Evolutionary conservation across 2,329 filamentous ascomycete species (phyloP), one percentile per base, ranked within the genome.

Genomic region (Conoideocrella luteorostrata): DNA sequence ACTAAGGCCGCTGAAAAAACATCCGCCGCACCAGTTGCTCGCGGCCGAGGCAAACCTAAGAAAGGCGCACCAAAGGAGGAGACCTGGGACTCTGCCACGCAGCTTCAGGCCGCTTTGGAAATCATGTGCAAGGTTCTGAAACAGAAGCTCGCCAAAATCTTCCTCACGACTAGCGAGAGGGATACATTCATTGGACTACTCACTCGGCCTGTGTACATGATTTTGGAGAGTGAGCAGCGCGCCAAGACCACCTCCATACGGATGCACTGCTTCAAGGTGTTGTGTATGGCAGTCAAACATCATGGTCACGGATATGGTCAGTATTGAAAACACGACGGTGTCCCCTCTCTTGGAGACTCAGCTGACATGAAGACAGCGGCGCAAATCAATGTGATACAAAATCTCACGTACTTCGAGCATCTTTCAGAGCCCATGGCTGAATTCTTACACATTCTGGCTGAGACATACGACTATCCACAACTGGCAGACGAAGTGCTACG

Each of bases 381-480:
- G 2, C 93, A 98, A 74, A 97, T 95, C 38, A 95, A 90, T 36
- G 95, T 98, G 57, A 90, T 97, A 43, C 93, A 98, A 64, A 97
- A 93, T 60, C 69, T 98, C 52, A 95, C 93, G 5, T 98, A 98
- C 62, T 98, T 97, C 57, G 93, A 98, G 66, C 93, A 98, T 64
- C 70, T 98, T n/a, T 91, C 93, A 1, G 93, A 98, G 59, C 93
- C 93, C 2, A 98, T 98, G 93, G 93, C 93, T 24, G 94, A 98
- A 62, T 95, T 98, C 56, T 71, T 98, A 4, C 88, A 97, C 56
- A 98, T 97, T 57, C 73, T 98, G 21, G 84, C 90, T 1, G 90
- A 97, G 61, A 91, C 96, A 69, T 98, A 97, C 68, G 93, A 98
- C 66, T 95, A 97, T 61, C 87, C 90, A 13, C 93, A 98, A 58